Percentiles rank a stretch among this genome's conserved stretches.
These are phyloP conservation scores for Xenoacremonium recifei DNA, from an alignment of 2,329 filamentous ascomycete species.

Conservation along the genomic window DNA sequence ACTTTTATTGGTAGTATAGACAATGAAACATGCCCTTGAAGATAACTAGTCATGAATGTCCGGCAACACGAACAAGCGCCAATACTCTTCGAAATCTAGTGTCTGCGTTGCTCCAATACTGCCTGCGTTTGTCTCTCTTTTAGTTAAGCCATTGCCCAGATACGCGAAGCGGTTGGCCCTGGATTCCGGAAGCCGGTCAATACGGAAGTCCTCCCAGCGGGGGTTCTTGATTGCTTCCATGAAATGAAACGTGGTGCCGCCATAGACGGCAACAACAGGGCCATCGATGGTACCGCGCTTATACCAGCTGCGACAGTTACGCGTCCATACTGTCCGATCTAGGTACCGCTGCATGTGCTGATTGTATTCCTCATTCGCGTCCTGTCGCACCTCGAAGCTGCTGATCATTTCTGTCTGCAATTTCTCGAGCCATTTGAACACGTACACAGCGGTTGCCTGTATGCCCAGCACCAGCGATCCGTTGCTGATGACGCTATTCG, in stretches of 20 bases:
- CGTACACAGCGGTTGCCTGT: not conserved
- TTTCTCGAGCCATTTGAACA: not conserved
- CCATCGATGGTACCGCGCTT: not conserved
- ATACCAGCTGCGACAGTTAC: not conserved
- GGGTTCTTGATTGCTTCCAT: not conserved
- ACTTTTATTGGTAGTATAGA: no score
- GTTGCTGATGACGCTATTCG: not conserved
- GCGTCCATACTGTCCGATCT: no score
- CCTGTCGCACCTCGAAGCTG: not conserved
- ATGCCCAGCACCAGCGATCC: not conserved
- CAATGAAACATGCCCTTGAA: no score
- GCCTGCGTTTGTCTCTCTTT: no score
- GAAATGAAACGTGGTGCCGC: not conserved
- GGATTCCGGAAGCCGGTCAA: not conserved
- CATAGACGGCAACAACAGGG: not conserved
- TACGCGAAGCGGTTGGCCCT: conserved; percentile 1
- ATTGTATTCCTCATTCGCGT: not conserved
- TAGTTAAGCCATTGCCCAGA: not conserved
- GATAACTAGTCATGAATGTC: no score
- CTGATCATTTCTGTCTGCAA: not conserved
- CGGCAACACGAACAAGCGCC: no score
- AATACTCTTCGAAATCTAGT: no score
- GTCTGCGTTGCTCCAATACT: no score
- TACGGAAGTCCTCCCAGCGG: not conserved
- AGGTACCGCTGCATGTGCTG: not conserved